These are phyloP conservation scores for Auricularia sp. DNA, from an alignment of 768 basidiomycete species.

Conservation along the genomic window DNA sequence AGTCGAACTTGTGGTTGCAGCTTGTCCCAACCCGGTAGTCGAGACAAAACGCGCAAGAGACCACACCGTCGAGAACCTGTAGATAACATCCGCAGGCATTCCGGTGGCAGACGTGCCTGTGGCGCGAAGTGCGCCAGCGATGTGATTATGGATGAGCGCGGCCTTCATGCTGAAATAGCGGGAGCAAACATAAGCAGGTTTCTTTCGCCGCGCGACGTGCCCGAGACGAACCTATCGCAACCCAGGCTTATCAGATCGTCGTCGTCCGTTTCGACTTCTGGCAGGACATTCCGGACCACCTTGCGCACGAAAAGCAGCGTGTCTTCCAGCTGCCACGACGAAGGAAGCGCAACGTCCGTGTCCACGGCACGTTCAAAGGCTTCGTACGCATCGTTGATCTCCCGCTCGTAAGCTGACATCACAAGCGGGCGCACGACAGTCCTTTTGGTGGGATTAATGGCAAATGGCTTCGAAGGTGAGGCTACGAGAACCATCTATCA, in stretches of 20 bases:
- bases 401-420: constrained; percentile 25
- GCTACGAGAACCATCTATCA: constrained; percentile 28
- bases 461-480: constrained; percentile 20
- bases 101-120: background rate
- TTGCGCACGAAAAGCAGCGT: constrained; percentile 23
- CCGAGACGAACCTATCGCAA: constrained; percentile 20
- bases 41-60: constrained; percentile 18
- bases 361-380: background rate
- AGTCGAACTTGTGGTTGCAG: constrained; percentile 11
- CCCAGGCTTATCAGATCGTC: constrained; percentile 33
- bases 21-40: constrained; percentile 28
- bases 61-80: constrained; percentile 30
- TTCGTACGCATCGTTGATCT: constrained; percentile 26
- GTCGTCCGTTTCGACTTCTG: constrained; percentile 16
- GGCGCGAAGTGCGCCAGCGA: constrained; percentile 15
- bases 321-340: constrained; percentile 8
- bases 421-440: constrained; percentile 27
- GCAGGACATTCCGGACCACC: constrained; percentile 26
- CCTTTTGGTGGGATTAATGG: constrained; percentile 31
- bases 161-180: constrained; percentile 9
- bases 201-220: too few species aligned
- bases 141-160: constrained; percentile 26
- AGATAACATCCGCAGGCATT: constrained; percentile 26
- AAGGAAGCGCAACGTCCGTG: background rate
- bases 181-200: background rate